These are phyloP conservation scores for Paulownia fortunei DNA, from an alignment of 257 asterid species.

Conservation along the genomic window DNA sequence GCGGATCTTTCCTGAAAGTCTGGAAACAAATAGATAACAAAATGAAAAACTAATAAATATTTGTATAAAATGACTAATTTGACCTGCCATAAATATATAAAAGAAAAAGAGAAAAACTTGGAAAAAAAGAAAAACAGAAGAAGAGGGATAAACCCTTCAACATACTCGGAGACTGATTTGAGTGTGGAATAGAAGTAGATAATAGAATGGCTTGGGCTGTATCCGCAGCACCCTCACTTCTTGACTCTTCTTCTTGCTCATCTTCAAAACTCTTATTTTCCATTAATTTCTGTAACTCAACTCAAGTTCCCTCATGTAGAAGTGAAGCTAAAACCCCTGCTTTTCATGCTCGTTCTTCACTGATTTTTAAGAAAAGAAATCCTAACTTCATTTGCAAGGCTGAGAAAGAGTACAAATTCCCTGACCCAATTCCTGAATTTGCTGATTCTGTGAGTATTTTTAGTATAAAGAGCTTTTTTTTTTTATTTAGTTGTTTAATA, in stretches of 20 bases:
- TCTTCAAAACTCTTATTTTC: conserved; percentile 29
- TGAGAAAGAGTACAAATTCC: conserved; percentile 85
- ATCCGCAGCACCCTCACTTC: conserved; percentile 29
- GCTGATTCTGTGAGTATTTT: conserved; percentile 71
- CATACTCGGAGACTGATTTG: no score
- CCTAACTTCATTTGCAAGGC: conserved; percentile 62
- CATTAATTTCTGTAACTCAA: background rate
- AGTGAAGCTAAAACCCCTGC: conserved; percentile 6
- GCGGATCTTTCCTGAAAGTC: no score
- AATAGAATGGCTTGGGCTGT: conserved; percentile 40
- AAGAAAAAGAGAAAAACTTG: background rate
- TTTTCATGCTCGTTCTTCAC: conserved; percentile 7
- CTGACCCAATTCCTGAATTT: conserved; percentile 95
- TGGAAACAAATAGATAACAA: no score
- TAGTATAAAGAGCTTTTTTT: no score
- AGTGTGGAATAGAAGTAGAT: background rate
- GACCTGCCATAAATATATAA: background rate
- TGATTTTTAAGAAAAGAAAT: conserved; percentile 10
- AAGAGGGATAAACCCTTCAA: conserved; percentile 27
- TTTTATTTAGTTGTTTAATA: background rate
- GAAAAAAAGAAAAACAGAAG: background rate
- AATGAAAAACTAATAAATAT: no score
- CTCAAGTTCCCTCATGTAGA: conserved; percentile 4
- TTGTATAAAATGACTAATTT: background rate
- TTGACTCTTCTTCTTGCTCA: conserved; percentile 11